A percentile compares a stretch with the other conserved stretches of the same genome.
These are phyloP conservation scores for Tuber microsphaerosporum DNA, from an alignment of 495 filamentous ascomycete genomes.

Conservation along the genomic window DNA sequence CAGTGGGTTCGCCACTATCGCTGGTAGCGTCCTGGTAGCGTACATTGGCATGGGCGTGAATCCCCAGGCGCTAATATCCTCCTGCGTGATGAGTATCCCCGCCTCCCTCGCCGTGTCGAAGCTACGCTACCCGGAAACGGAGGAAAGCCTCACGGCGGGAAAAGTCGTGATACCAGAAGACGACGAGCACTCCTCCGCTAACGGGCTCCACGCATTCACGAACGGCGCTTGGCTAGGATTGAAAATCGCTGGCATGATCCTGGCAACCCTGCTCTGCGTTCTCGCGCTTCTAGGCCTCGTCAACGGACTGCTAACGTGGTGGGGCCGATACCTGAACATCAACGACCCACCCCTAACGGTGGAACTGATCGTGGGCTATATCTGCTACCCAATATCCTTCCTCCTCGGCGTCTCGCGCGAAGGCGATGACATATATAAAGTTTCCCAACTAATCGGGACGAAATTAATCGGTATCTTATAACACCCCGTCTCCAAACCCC, in stretches of 20 bases:
- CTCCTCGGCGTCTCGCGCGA: slow-evolving; percentile 73
- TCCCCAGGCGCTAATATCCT: slow-evolving; percentile 79
- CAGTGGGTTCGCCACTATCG: slow-evolving; percentile 59
- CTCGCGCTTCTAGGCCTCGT: slow-evolving; percentile 69
- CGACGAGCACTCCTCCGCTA: slow-evolving; percentile 61
- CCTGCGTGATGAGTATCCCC: slow-evolving; percentile 87
- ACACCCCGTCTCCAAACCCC: not conserved
- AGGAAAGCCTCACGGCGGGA: slow-evolving; percentile 75
- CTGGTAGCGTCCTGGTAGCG: slow-evolving; percentile 68
- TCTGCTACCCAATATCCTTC: slow-evolving; percentile 79
- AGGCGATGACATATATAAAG: slow-evolving; percentile 58
- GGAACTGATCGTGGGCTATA: slow-evolving; percentile 69
- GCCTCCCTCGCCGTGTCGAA: slow-evolving; percentile 81
- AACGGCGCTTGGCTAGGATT: slow-evolving; percentile 82
- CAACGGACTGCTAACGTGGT: slow-evolving; percentile 79
- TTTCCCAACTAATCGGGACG: slow-evolving; percentile 69
- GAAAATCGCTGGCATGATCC: slow-evolving; percentile 81
- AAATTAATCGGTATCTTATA: slow-evolving; percentile 61
- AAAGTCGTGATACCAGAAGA: slow-evolving; percentile 69
- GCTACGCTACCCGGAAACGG: slow-evolving; percentile 77
- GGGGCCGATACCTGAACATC: slow-evolving; percentile 76
- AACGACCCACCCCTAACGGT: slow-evolving; percentile 61
- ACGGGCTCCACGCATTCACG: slow-evolving; percentile 76
- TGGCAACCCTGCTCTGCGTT: slow-evolving; percentile 71
- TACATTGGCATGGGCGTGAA: slow-evolving; percentile 75